These are phyloP conservation scores for Suillus brevipes DNA, from an alignment of 768 basidiomycete genomes.

Conservation along the genomic window DNA sequence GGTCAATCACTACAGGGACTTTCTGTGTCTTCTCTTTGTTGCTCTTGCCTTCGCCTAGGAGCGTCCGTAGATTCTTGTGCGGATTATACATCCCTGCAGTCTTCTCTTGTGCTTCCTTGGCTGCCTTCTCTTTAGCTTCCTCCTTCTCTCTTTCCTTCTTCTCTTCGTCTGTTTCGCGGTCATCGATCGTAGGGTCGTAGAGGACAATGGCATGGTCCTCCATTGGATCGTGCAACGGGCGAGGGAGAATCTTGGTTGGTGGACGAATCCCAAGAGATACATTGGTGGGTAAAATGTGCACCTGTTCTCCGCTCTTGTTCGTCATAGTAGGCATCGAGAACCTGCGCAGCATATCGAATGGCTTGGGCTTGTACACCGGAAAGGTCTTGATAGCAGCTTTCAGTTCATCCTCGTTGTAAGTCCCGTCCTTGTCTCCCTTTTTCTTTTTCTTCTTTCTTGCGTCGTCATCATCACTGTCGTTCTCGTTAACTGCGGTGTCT, in stretches of 20 bases:
- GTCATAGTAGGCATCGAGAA: slow-evolving; percentile 87
- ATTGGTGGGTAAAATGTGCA: slow-evolving; percentile 59
- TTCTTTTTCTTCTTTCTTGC: slow-evolving; percentile 62
- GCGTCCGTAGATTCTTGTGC: slow-evolving; percentile 84
- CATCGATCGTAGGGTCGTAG: slow-evolving; percentile 95
- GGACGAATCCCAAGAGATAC: slow-evolving; percentile 84
- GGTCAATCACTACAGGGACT: slow-evolving; percentile 97
- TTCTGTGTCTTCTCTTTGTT: slow-evolving; percentile 69
- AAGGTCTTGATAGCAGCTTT: slow-evolving; percentile 64
- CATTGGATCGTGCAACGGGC: slow-evolving; percentile 97
- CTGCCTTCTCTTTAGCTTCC: slow-evolving; percentile 63
- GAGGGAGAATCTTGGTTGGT: slow-evolving; percentile 74
- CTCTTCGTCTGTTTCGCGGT: slow-evolving; percentile 88
- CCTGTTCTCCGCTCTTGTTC: slow-evolving; percentile 63
- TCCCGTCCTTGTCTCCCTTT: slow-evolving; percentile 56
- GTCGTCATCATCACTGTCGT: slow-evolving; percentile 56
- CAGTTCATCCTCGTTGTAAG: slow-evolving; percentile 63
- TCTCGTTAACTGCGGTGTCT: slow-evolving; percentile 57
- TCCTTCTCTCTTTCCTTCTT: slow-evolving; percentile 70
- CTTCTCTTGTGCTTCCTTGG: slow-evolving; percentile 67
- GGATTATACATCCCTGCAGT: slow-evolving; percentile 79
- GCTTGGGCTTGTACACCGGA: slow-evolving; percentile 81
- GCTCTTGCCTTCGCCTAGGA: slow-evolving; percentile 71
- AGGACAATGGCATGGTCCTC: slow-evolving; percentile 96
- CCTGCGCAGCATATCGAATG: slow-evolving; percentile 63